Evolutionary conservation across 2,329 filamentous ascomycete genomes (phyloP), one percentile per base, ranked within the genome.

Genomic region (Aspergillus amoenus): DNA sequence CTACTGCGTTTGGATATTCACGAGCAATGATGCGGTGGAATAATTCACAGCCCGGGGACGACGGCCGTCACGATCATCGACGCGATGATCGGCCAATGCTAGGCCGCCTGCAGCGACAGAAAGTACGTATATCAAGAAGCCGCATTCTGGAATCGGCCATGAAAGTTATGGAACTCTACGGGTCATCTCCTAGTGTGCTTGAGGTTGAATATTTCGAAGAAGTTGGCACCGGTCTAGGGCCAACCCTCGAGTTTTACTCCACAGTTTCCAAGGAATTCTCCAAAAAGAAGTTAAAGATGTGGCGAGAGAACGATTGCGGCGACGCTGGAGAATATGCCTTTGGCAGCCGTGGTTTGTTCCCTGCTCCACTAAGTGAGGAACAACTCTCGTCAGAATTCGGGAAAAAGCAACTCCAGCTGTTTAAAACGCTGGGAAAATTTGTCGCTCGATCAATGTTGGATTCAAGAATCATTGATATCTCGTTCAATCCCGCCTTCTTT

Each of bases 121-220:
- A 99, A 75, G 93, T 99, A n/a, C 88, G 94, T 44, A 97, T 99
- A 59, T 96, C 93, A 5, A 86, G 94, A 43, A 86, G 86, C n/a
- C 92, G 95, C 67, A 97, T 99, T 45, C 81, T 99, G 7, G 94
- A 99, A 72, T 97, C 94, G 13, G 94, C 94, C 0, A 82, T 97
- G 73, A 99, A 99, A 75, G 94, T 99, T 30, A 97, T 99, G 93
- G 93, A 99, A 66, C 84, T 97, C 3, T 99, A 99, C 68, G 94
- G 94, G 0, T 91, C 91, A n/a, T 96, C 93, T 1, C 91, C 96
- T 58, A 97, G 93, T 71, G 90, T 97, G 27, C 79, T 99, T 0
- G 94, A 99, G 70, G 93, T 99, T 2, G 95, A 99, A 69, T 99
- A 99, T 70, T 99, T 99, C 65, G 94, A 97, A 68, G 94, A 99